Base-by-base conservation (phyloP, 345 rosid species). In the Arabidopsis thaliana region DNA sequence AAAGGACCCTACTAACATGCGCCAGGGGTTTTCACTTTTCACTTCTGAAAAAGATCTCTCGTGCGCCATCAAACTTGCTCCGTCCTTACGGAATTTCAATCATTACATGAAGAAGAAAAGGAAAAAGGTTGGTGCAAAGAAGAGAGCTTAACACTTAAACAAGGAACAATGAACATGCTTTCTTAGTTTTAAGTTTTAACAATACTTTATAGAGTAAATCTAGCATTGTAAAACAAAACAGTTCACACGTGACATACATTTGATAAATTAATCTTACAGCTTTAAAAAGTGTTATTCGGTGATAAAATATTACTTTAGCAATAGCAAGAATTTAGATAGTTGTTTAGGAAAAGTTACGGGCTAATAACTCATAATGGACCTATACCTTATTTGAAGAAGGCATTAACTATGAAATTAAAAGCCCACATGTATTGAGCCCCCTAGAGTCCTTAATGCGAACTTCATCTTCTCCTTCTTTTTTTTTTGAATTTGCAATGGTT, bases 1-100 rank as follows among this genome's bases (percentile, higher is more conserved):
- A 49, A 58, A 49, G 13, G 67, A 65, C 76, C 77, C 81, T 77
- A 77, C 81, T 77, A 77, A 77, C 81, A 71, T 77, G 81, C 81
- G 81, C 81, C 77, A 70, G 75, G 71, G 65, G 71, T 46, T 41
- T 42, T 42, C 46, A 41, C 45, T 52, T 75, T 52, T 76, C 41
- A n/a, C 74, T 69, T 24, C 50, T 32, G n/a, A 16, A 45, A 61
- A 75, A 60, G 74, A 42, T 45, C 62, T 57, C 65, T 77, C 59
- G 30, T 56, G 66, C 59, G 28, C 65, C 80, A 69, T 77, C 76
- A 36, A 63, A 61, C 23, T 53, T 75, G 69, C 41, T 67, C 53
- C 36, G 56, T 59, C 56, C 74, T 51, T 42, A 33, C 0, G 9
- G 62, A 50, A 62, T 59, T 30, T 10, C 51, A 67, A 50, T 68